A percentile compares a stretch with the other conserved stretches of the same genome.
phyloP scores from a whole-genome alignment of 768 basidiomycete species.

The Austroboletus eburneus region DNA sequence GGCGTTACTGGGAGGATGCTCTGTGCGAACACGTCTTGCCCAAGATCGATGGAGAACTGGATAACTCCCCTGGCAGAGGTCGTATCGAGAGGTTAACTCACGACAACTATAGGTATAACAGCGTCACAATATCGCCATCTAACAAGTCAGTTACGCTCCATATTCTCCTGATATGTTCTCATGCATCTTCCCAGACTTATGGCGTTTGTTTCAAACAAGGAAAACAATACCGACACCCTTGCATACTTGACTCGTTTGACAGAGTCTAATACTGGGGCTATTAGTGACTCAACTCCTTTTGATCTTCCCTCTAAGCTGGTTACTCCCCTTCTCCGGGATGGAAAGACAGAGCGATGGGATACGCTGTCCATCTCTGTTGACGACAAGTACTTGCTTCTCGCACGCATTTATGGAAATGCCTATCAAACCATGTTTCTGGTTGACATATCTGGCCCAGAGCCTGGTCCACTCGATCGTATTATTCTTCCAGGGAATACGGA shows the following conservation, averaged over 20 bases:
- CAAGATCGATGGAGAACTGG: constrained; percentile 35
- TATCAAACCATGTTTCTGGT: constrained; percentile 31
- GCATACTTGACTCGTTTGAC: constrained; percentile 32
- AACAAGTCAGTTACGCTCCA: constrained; percentile 28
- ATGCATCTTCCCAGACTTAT: constrained; percentile 28
- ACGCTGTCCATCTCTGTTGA: constrained; percentile 35
- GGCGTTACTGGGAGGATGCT: constrained; percentile 43
- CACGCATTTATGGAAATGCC: constrained; percentile 24
- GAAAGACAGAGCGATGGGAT: constrained; percentile 32
- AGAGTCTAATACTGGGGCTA: constrained; percentile 31
- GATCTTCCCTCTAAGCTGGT: constrained; percentile 32
- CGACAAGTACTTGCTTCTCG: constrained; percentile 35
- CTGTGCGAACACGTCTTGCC: constrained; percentile 26
- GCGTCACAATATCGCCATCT: constrained; percentile 30
- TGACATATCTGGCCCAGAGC: constrained; percentile 29
- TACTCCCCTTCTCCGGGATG: constrained; percentile 29
- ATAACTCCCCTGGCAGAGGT: constrained; percentile 37
- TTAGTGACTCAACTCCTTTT: constrained; percentile 26
- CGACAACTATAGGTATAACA: constrained; percentile 32
- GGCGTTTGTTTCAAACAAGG: constrained; percentile 40
- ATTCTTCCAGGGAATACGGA: constrained; percentile 34
- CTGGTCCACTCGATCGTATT: constrained; percentile 26
- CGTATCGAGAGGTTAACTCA: constrained; percentile 42
- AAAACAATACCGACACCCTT: constrained; percentile 36
- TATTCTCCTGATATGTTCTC: background rate